phyloP scores from a whole-genome alignment of 805 yeast genomes.

The Candida michaelii region DNA sequence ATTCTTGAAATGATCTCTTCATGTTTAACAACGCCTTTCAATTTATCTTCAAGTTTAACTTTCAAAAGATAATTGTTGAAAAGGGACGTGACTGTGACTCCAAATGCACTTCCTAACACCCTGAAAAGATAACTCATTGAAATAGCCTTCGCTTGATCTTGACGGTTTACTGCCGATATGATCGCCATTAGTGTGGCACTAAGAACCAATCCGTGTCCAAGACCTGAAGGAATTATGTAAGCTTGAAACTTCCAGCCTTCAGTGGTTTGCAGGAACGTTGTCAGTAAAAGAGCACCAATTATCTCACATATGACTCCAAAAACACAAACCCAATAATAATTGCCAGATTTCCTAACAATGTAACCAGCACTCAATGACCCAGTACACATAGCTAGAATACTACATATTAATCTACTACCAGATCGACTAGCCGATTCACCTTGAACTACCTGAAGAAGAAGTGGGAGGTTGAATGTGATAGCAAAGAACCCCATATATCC shows the following conservation, averaged over 20 bases:
- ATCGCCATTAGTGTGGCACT: background rate
- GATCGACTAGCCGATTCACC: constrained; percentile 6
- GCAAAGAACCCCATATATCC: constrained; percentile 8
- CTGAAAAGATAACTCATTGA: constrained; percentile 6
- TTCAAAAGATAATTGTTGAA: background rate
- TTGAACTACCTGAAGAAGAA: constrained; percentile 4
- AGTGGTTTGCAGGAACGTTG: background rate
- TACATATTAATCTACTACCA: constrained; percentile 1
- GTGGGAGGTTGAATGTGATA: constrained; percentile 4
- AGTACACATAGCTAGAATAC: constrained; percentile 5
- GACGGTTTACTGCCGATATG: background rate
- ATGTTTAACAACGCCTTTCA: background rate
- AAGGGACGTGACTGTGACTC: constrained; percentile 2
- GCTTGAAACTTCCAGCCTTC: constrained; percentile 1
- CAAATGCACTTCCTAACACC: constrained; percentile 1
- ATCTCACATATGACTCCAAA: background rate
- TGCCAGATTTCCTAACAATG: background rate
- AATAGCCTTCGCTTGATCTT: constrained; percentile 1
- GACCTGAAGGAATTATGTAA: background rate
- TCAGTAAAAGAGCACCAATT: background rate
- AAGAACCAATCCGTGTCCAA: constrained; percentile 4
- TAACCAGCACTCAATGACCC: constrained; percentile 6
- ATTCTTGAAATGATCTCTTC: constrained; percentile 1
- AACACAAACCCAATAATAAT: constrained; percentile 5
- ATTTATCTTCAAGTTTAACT: background rate